Conservation (phyloP, 1,139 yeast species). For the Sugiyamaella pinicola region DNA sequence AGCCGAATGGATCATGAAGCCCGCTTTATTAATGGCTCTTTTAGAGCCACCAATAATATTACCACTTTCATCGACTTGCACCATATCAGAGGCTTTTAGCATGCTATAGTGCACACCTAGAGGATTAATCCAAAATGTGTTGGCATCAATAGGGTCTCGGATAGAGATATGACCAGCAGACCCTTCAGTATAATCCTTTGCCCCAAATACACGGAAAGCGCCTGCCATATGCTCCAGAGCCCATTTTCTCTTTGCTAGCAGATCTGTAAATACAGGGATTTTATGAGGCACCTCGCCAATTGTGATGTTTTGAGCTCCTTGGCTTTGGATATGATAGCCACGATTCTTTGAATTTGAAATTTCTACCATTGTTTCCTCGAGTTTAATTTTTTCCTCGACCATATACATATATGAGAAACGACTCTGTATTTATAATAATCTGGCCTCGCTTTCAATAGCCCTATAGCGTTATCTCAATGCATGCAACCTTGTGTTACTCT, state of each 20-base stretch:
- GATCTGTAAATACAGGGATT: constrained; percentile 51
- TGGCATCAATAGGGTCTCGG: constrained; percentile 71
- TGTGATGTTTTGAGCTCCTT: constrained; percentile 31
- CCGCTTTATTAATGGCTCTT: constrained; percentile 73
- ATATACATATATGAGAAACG: too few relatives aligned
- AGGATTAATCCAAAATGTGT: constrained; percentile 81
- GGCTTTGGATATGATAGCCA: constrained; percentile 16
- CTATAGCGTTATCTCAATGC: too few relatives aligned
- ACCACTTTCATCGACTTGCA: constrained; percentile 73
- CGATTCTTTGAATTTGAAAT: too few relatives aligned
- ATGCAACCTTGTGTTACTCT: too few relatives aligned
- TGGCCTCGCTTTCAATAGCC: too few relatives aligned
- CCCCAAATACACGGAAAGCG: constrained; percentile 75
- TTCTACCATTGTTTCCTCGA: too few relatives aligned
- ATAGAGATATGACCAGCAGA: constrained; percentile 80
- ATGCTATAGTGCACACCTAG: constrained; percentile 71
- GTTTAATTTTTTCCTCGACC: too few relatives aligned
- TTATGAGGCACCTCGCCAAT: constrained; percentile 36
- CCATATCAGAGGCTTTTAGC: constrained; percentile 71
- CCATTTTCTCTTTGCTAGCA: constrained; percentile 58
- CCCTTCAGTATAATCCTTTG: constrained; percentile 76
- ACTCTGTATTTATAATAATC: too few relatives aligned
- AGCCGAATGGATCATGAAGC: constrained; percentile 78
- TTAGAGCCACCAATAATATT: constrained; percentile 69
- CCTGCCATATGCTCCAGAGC: constrained; percentile 76